Evolutionary conservation across 2,329 filamentous ascomycete genomes (phyloP).

Genomic region (Exophiala alcalophila): DNA sequence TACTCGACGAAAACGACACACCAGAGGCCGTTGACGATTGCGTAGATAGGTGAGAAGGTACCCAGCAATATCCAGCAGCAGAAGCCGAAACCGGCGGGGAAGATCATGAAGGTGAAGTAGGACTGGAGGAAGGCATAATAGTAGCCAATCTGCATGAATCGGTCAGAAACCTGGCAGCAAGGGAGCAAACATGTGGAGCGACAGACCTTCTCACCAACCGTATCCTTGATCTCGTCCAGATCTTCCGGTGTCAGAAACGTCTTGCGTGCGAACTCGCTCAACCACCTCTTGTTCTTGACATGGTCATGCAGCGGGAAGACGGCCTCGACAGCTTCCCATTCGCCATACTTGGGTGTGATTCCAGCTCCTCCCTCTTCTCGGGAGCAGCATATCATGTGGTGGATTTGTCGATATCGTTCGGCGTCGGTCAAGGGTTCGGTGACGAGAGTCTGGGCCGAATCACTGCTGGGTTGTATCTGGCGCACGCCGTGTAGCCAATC

Average conservation of each 20-base stretch:
- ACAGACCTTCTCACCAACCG: constrained; percentile 67
- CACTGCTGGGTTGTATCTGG: constrained; percentile 69
- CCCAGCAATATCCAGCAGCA: constrained; percentile 78
- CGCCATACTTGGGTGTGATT: constrained; percentile 64
- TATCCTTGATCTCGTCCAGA: constrained; percentile 70
- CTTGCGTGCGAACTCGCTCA: constrained; percentile 71
- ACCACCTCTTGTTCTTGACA: constrained; percentile 69
- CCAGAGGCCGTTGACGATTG: constrained; percentile 77
- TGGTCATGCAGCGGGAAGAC: constrained; percentile 79
- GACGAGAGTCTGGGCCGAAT: constrained; percentile 65
- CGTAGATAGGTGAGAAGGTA: constrained; percentile 78
- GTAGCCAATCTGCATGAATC: constrained; percentile 65
- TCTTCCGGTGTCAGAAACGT: constrained; percentile 64
- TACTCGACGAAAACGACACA: constrained; percentile 87
- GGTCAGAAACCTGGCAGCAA: not conserved
- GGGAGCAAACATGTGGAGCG: not conserved
- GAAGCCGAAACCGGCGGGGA: constrained; percentile 75
- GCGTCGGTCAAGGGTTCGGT: constrained; percentile 79
- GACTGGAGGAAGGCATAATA: constrained; percentile 94
- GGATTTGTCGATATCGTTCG: constrained; percentile 82
- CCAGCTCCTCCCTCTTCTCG: constrained; percentile 74
- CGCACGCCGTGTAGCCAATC: constrained; percentile 93
- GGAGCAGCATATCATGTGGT: constrained; percentile 75
- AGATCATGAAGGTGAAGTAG: constrained; percentile 82
- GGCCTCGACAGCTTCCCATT: constrained; percentile 70